A percentile compares a stretch with the other conserved stretches of the same genome.
Conservation (phyloP, 306 rosid species). For the Quercus agrifolia region DNA sequence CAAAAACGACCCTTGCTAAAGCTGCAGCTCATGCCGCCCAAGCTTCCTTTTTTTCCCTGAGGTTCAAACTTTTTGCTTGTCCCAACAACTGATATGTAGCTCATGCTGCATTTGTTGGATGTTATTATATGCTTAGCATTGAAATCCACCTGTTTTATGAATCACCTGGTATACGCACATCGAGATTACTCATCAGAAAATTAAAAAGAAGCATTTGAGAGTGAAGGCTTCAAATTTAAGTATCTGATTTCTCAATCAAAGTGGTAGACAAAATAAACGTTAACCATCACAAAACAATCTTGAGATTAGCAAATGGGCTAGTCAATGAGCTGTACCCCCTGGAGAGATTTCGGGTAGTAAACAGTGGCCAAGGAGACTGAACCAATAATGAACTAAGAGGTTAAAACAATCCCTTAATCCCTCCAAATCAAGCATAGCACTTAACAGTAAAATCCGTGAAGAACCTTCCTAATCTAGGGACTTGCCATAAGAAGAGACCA, state of each 20-base stretch:
- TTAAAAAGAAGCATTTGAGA: background rate
- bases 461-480: no score
- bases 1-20: constrained; percentile 95
- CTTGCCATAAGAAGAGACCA: no score
- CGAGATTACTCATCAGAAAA: no score
- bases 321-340: background rate
- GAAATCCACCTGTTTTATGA: background rate
- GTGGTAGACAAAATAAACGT: background rate
- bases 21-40: constrained; percentile 94
- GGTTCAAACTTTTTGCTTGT: constrained; percentile 40
- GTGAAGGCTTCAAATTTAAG: background rate
- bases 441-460: no score
- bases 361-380: no score
- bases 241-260: background rate
- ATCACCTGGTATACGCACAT: background rate
- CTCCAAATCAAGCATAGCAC: no score
- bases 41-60: constrained; percentile 88
- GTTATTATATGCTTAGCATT: background rate
- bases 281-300: background rate
- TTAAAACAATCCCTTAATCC: no score
- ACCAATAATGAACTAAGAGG: no score
- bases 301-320: background rate
- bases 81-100: background rate
- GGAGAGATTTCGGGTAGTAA: background rate
- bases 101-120: background rate